Percentiles rank a stretch among this genome's conserved stretches.
Conservation (phyloP, 805 yeast genomes). For the Metschnikowia matae region DNA sequence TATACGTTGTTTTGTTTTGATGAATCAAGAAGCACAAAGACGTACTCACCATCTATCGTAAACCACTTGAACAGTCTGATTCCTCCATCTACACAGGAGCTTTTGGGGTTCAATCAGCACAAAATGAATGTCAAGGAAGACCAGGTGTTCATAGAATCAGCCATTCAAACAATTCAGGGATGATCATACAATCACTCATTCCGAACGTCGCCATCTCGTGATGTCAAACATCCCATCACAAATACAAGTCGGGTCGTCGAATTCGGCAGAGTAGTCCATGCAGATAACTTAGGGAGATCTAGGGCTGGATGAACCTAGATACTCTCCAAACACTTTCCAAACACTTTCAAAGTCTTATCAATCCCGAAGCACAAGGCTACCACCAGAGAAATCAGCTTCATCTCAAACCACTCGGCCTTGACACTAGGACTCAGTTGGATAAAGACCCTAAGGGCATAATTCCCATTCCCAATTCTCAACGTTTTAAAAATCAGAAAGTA, state of each 20-base stretch:
- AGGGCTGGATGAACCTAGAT: slow-evolving; percentile 4
- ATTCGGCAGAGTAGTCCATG: slow-evolving; percentile 7
- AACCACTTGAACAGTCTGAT: too few relatives aligned
- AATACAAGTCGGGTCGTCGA: slow-evolving; percentile 5
- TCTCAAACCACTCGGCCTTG: slow-evolving; percentile 64
- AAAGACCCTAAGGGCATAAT: not conserved
- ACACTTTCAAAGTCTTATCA: not conserved
- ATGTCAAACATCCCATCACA: slow-evolving; percentile 32
- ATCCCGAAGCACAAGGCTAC: not conserved
- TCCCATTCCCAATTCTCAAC: slow-evolving; percentile 2
- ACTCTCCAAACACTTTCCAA: not conserved
- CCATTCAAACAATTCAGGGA: not conserved
- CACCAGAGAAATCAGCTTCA: slow-evolving; percentile 33
- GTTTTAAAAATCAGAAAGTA: not conserved
- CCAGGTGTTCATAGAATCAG: slow-evolving; percentile 28
- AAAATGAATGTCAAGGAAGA: slow-evolving; percentile 12
- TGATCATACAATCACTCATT: slow-evolving; percentile 22
- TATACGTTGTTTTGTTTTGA: slow-evolving; percentile 35
- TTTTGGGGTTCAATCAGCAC: not conserved
- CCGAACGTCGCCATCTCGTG: slow-evolving; percentile 36
- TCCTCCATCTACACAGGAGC: too few relatives aligned
- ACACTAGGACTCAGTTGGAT: slow-evolving; percentile 48
- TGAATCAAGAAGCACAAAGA: slow-evolving; percentile 54
- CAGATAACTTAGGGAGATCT: not conserved
- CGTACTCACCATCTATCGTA: slow-evolving; percentile 83